These are phyloP conservation scores for Kodamaea plutei DNA, from an alignment of 1,139 yeast genomes.

Conservation along the genomic window DNA sequence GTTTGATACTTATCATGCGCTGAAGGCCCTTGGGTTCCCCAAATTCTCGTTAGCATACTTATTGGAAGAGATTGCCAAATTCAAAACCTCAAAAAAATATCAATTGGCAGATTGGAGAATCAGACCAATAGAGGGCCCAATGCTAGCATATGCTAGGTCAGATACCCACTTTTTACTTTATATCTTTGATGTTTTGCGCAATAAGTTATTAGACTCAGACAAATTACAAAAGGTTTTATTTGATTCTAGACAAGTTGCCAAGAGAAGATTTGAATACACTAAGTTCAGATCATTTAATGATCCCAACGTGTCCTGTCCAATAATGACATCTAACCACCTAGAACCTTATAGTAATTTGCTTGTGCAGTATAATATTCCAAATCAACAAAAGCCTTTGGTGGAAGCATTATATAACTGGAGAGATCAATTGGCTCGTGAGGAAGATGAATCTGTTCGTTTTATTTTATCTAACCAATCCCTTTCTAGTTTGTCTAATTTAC, in stretches of 20 bases:
- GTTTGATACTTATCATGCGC: constrained; percentile 92
- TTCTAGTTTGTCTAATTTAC: constrained; percentile 53
- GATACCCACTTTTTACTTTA: constrained; percentile 89
- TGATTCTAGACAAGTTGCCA: constrained; percentile 79
- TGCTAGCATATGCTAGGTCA: constrained; percentile 86
- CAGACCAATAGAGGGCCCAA: constrained; percentile 74
- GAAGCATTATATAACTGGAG: constrained; percentile 76
- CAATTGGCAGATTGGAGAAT: constrained; percentile 97
- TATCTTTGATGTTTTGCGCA: constrained; percentile 73
- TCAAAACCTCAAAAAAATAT: constrained; percentile 88
- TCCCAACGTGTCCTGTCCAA: constrained; percentile 42
- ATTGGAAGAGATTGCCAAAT: constrained; percentile 74
- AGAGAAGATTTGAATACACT: constrained; percentile 75
- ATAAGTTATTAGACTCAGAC: constrained; percentile 49
- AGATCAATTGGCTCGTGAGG: constrained; percentile 64
- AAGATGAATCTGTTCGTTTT: constrained; percentile 82
- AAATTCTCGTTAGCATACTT: constrained; percentile 81
- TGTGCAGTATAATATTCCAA: constrained; percentile 62
- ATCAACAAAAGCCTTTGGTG: constrained; percentile 52
- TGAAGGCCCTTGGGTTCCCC: constrained; percentile 72
- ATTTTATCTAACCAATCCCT: constrained; percentile 81
- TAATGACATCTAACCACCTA: constrained; percentile 40
- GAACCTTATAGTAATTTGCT: constrained; percentile 59
- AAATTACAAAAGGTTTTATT: constrained; percentile 61
- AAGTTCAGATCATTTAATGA: constrained; percentile 48